These are phyloP conservation scores for Colletotrichum echinochloae DNA, from an alignment of 2,329 filamentous ascomycete species.

Conservation along the genomic window DNA sequence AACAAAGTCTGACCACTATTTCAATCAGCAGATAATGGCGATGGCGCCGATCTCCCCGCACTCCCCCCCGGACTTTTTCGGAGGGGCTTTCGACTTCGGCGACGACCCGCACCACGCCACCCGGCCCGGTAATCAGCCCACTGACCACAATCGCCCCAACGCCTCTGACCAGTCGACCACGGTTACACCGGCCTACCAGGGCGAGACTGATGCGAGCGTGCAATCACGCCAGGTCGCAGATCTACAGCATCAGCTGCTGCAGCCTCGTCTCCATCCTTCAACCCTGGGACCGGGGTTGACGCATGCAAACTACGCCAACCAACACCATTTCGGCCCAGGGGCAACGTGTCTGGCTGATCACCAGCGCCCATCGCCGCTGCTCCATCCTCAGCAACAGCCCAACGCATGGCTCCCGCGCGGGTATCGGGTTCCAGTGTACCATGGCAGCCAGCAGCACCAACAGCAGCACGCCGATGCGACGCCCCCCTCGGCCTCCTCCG, in stretches of 20 bases:
- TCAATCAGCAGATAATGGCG: constrained; percentile 40
- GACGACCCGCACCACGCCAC: constrained; percentile 38
- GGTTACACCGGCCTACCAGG: not conserved
- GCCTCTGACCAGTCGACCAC: constrained; percentile 16
- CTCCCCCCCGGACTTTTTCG: constrained; percentile 30
- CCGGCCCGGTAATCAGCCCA: constrained; percentile 37
- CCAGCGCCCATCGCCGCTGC: constrained; percentile 12
- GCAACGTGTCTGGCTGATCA: constrained; percentile 22
- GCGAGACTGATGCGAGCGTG: constrained; percentile 5
- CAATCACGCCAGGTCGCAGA: constrained; percentile 17
- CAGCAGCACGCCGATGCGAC: constrained; percentile 15
- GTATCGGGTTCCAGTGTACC: constrained; percentile 27
- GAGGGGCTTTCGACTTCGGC: constrained; percentile 31
- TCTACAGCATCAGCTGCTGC: constrained; percentile 12
- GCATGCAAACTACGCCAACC: constrained; percentile 17
- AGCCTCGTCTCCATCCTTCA: constrained; percentile 22
- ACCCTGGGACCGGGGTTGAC: constrained; percentile 27
- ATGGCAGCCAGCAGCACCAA: constrained; percentile 13
- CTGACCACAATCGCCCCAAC: constrained; percentile 25
- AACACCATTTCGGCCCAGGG: constrained; percentile 16
- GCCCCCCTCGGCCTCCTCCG: not conserved
- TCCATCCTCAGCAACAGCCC: constrained; percentile 23
- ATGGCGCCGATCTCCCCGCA: constrained; percentile 36
- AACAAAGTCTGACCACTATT: constrained; percentile 35
- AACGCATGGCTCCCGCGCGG: constrained; percentile 32